phyloP scores from a whole-genome alignment of 202 grass and related monocot genomes.

The Musa balbisiana region DNA sequence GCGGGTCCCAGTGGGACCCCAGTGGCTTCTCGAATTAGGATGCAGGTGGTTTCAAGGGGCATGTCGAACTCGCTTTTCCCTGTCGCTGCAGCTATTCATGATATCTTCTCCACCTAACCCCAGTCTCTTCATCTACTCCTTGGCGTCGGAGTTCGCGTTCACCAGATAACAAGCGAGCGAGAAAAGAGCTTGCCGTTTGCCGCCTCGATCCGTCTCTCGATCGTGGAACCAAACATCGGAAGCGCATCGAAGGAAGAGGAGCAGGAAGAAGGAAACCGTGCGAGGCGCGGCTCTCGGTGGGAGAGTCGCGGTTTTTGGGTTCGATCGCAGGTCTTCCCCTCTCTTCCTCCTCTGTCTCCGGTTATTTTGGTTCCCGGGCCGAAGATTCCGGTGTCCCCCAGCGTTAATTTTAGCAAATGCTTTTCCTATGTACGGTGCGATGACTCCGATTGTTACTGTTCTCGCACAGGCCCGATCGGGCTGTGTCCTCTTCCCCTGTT shows the following conservation, averaged over 20 bases:
- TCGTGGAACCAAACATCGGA: neutral
- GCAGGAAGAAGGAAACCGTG: neutral
- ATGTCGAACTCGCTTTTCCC: neutral
- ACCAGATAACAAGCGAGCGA: too few relatives aligned
- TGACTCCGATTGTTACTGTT: constrained; percentile 14
- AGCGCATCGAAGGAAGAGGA: neutral
- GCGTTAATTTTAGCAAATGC: neutral
- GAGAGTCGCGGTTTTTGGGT: neutral
- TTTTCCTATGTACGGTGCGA: constrained; percentile 2
- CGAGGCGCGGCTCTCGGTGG: neutral
- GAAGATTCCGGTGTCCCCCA: constrained; percentile 6
- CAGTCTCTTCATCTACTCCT: neutral
- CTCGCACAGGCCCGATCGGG: neutral
- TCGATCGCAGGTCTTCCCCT: neutral
- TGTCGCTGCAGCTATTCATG: neutral
- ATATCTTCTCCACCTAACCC: neutral
- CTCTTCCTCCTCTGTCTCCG: neutral
- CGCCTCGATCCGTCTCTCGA: neutral
- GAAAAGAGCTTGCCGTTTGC: too few relatives aligned
- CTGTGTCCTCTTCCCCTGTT: neutral
- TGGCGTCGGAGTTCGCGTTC: neutral
- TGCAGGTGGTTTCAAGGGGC: too few relatives aligned
- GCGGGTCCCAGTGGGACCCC: too few relatives aligned
- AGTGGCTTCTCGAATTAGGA: too few relatives aligned
- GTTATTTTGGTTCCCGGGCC: neutral